Evolutionary conservation across 495 filamentous ascomycete genomes (phyloP), one percentile per base, ranked within the genome.

Genomic region (Penicillium longicatenatum): DNA sequence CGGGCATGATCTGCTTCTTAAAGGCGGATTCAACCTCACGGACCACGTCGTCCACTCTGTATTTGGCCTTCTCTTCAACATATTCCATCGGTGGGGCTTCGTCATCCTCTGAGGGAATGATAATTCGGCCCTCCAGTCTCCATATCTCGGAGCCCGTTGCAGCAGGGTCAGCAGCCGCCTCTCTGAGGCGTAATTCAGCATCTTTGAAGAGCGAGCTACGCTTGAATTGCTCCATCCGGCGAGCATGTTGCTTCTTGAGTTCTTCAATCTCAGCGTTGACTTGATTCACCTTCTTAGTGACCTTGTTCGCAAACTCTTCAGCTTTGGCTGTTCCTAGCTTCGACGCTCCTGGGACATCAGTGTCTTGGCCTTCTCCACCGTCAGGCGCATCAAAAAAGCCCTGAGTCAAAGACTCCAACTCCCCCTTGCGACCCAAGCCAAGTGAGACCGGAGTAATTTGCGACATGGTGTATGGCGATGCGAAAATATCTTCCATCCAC

Each of bases 401-500:
- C 11, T 84, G 84, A 1, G 94, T 97, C 16, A 98, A 76, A 1
- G 79, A 78, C 41, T 89, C 86, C 14, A 98, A 85, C 68, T 92
- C 89, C 12, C 94, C 94, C 68, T 89, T 90, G 6, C 92, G 82
- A 6, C 94, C 94, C 4, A 97, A 73, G 0, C 92, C 92, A 9
- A 98, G 81, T 64, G 97, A 92, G 3, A 91, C 82, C 6, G 92
- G 90, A n/a, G 86, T 84, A 46, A 98, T 93, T 62, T 94, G 89
- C 21, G 79, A 79, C 54, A 90, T 89, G 17, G 86, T 77, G 61
- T 93, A 97, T 0, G 92, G 90, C 0, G 92, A 96, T 2, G 87
- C 88, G 45, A 97, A 80, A n/a, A 98, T 85, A 73, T 98, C 93
- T 65, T 97, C 94, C 89, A 98, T 96, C 94, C 93, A 97, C 71